Base-by-base conservation (phyloP, 2,329 filamentous ascomycete genomes). In the Colletotrichum sp. region DNA sequence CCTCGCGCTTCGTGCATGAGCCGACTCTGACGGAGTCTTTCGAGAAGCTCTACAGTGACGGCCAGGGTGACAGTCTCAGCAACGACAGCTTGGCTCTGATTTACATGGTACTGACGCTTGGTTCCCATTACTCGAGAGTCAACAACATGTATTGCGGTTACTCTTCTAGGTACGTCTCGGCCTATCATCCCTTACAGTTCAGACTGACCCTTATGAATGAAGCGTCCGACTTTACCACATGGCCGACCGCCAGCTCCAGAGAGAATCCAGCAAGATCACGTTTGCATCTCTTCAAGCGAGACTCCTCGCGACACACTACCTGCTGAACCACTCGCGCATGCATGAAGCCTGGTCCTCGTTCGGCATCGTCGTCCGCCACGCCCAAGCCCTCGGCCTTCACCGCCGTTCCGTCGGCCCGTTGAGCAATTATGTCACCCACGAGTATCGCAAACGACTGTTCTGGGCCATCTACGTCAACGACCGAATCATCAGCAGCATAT, bases 381-480 rank as follows among this genome's bases (percentile, higher is more conserved):
- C 60, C 60, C 60, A 64, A 13, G 60, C 60, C 3, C 32, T 64
- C 21, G 60, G 60, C 12, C 60, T 64, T 26, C 60, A 64, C 7
- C 60, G 60, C n/a, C 60, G 21, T 3, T 64, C 60, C 1, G 32
- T 39, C 7, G 60, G 60, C 13, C 60, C 60, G 5, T 5, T 26
- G 9, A 28, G n/a, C 32, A 64, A 64, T 18, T 3, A 2, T 0
- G 15, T 64, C 60, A 64, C 60, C 18, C 60, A 39, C 32, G 60
- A 64, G 7, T 64, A 64, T 28, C 30, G 60, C 0, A 64, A 64
- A 13, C 75, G 79, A 1, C 71, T 80, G 2, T 80, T 80, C 48
- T 80, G 79, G 79, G 78, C 79, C n/a, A 79, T 78, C 4, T 80
- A 80, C 48, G 75, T 71, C 3, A 79, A 80, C 66, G 79, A 80